Conservation (phyloP, 352 stramenopile genomes). For the Globisporangium iwayamae region DNA sequence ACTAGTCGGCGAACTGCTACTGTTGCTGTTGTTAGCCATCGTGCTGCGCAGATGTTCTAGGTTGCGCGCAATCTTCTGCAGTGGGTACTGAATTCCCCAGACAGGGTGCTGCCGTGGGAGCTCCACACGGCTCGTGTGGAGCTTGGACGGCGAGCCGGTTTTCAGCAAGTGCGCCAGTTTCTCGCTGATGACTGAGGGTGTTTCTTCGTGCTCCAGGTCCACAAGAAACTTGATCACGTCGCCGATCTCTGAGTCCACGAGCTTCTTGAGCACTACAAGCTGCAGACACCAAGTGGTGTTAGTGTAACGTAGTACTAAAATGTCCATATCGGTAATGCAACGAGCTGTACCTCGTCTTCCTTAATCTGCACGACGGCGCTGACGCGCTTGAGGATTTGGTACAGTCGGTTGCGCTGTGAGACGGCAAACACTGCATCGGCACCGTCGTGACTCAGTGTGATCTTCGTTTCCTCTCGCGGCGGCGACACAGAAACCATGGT, state of each 20-base stretch:
- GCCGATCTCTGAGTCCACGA: conserved; percentile 66
- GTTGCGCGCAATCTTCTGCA: conserved; percentile 68
- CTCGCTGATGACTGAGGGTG: conserved; percentile 24
- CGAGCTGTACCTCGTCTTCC: conserved; percentile 49
- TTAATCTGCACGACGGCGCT: conserved; percentile 36
- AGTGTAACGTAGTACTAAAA: not conserved
- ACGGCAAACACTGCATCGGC: conserved; percentile 31
- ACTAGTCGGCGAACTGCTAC: not conserved
- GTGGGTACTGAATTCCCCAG: conserved; percentile 65
- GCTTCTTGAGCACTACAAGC: conserved; percentile 65
- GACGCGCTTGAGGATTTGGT: conserved; percentile 63
- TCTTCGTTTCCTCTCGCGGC: conserved; percentile 48
- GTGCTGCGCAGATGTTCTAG: conserved; percentile 39
- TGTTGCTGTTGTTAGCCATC: not conserved
- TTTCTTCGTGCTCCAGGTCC: conserved; percentile 37
- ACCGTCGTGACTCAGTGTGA: conserved; percentile 40
- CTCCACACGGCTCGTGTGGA: conserved; percentile 25
- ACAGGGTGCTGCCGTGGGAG: conserved; percentile 37
- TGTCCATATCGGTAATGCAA: too few species aligned
- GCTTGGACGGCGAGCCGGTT: conserved; percentile 57
- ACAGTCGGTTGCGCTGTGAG: conserved; percentile 55
- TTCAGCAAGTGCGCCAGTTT: conserved; percentile 40
- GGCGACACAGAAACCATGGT: conserved; percentile 17
- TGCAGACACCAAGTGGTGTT: conserved; percentile 1
- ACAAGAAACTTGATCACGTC: conserved; percentile 66